Evolutionary conservation across 331 rosid genomes (phyloP), one percentile per base, ranked within the genome.

Genomic region (Ulmus americana): DNA sequence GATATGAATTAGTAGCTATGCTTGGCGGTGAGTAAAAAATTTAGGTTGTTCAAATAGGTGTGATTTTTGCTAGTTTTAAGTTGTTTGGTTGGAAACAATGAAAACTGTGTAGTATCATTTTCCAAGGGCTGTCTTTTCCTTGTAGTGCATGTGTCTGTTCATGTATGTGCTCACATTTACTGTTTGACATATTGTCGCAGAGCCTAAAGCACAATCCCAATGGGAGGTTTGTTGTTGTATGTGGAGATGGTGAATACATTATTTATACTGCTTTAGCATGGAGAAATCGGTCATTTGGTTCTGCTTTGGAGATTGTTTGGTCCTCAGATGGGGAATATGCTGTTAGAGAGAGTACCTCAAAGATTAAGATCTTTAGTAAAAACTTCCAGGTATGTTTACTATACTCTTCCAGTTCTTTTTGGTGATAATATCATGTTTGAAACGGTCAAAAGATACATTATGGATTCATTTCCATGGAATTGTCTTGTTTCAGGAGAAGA

Each of bases 211-310:
- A 95, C 88, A 95, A 95, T 59, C 96, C 99, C 64, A 95, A 90
- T 70, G 99, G 99, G 66, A 85, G 99, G 74, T 95, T 95, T 80
- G 97, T 95, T 56, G 96, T 90, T 69, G 99, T 94, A 35, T 94
- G 97, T 67, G 99, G 99, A 66, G 99, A 94, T 84, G 99, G 99
- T 55, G 99, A 94, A 70, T 94, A 90, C 77, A 87, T 90, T 67
- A 94, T 94, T 71, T 87, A 84, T 74, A 94, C 99, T 59, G 99
- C 99, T 63, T 82, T 95, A 85, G 99, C 99, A 10, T 95, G 99
- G 99, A 90, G 99, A 76, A 95, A 95, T 62, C 84, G 99, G 57
- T 90, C 99, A 40, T 95, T 95, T 74, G 99, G 99, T 70, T 90
- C 99, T 2, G 99, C 99, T 45, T 77, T 95, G 85, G 99, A 95